phyloP scores from a whole-genome alignment of 164 flowering plant species.

The Chimonanthus praecox region DNA sequence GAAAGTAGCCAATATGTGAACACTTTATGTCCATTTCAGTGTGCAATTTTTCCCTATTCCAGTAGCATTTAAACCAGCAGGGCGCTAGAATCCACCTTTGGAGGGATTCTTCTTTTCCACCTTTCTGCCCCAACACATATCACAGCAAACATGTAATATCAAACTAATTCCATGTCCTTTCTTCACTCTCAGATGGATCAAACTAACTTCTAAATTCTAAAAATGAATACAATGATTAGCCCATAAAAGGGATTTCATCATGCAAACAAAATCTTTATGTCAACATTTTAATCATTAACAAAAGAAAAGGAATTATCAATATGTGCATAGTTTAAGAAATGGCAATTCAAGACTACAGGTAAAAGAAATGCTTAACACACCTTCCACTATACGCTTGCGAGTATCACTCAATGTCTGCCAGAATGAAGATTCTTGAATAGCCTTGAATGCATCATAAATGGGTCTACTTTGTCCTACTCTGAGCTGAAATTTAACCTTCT shows the following conservation, averaged over 20 bases:
- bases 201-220: background rate
- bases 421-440: conserved; percentile 68
- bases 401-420: conserved; percentile 72
- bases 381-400: conserved; percentile 84
- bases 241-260: background rate
- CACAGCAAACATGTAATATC: too few relatives aligned
- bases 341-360: background rate
- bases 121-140: background rate
- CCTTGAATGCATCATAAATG: conserved; percentile 79
- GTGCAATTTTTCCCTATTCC: background rate
- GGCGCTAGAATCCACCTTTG: background rate
- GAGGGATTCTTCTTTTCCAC: background rate
- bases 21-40: too few relatives aligned
- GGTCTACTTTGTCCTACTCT: conserved; percentile 95
- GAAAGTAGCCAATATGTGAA: too few relatives aligned
- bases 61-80: background rate
- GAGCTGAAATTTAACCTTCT: conserved; percentile 76
- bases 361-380: conserved; percentile 21
- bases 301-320: too few relatives aligned
- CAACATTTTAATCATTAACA: too few relatives aligned
- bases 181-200: background rate
- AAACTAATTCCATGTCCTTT: background rate
- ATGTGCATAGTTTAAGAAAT: background rate
- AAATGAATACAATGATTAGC: background rate
- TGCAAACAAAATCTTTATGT: too few relatives aligned